These are phyloP conservation scores for Nicotiana undulata DNA, from an alignment of 257 asterid genomes.

Conservation along the genomic window DNA sequence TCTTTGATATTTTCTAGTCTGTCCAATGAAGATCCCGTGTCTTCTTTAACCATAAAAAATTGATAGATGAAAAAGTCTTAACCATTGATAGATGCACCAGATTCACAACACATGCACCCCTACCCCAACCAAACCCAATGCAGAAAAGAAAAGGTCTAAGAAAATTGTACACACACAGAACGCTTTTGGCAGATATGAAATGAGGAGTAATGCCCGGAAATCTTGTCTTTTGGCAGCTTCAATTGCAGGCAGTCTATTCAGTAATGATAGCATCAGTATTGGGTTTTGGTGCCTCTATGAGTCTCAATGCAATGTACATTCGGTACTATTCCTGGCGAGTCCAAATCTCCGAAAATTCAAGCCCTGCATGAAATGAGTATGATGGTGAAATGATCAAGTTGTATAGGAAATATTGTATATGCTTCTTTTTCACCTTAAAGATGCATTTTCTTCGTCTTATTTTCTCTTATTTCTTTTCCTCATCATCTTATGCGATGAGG, in stretches of 20 bases:
- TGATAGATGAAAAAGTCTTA: not conserved
- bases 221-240: slow-evolving; percentile 40
- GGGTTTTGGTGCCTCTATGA: slow-evolving; percentile 55
- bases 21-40: not conserved
- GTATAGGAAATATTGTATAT: not conserved
- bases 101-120: not conserved
- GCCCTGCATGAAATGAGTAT: slow-evolving; percentile 29
- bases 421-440: not conserved
- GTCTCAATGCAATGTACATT: slow-evolving; percentile 41
- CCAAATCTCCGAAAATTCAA: slow-evolving; percentile 25
- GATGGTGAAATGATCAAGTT: not conserved
- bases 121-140: not conserved
- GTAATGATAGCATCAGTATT: slow-evolving; percentile 50
- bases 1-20: not conserved
- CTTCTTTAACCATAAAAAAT: not conserved
- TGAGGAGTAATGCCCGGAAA: not conserved
- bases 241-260: slow-evolving; percentile 44
- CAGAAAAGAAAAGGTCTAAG: not conserved
- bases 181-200: not conserved
- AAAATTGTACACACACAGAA: not conserved
- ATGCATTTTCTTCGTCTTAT: not conserved
- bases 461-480: not conserved
- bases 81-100: not conserved
- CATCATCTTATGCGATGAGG: not conserved
- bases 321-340: slow-evolving; percentile 36